phyloP scores from a whole-genome alignment of 345 rosid species.

The Salix exigua region DNA sequence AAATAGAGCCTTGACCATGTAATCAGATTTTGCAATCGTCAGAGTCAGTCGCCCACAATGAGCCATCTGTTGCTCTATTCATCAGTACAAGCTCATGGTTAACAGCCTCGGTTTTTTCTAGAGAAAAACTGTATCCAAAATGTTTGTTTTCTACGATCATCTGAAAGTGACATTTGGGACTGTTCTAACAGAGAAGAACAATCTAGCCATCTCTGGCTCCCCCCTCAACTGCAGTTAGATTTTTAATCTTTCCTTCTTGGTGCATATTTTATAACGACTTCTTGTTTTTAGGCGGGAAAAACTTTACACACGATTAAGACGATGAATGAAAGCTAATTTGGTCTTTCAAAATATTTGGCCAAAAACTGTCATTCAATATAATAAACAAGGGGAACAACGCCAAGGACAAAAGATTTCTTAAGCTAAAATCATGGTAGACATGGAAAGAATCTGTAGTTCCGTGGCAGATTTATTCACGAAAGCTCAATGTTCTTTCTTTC shows the following conservation, averaged over 20 bases:
- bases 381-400: background rate
- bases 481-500: background rate
- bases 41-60: background rate
- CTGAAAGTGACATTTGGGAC: background rate
- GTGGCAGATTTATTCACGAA: background rate
- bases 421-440: background rate
- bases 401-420: background rate
- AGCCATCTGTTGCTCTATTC: background rate
- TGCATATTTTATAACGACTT: background rate
- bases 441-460: background rate
- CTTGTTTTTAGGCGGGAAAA: background rate
- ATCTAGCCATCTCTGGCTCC: background rate
- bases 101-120: background rate
- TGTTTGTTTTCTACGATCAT: background rate
- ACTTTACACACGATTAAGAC: background rate
- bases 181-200: background rate
- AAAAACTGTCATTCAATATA: background rate
- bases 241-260: no score
- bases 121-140: no score
- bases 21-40: background rate
- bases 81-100: background rate
- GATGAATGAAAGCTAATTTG: background rate
- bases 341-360: background rate
- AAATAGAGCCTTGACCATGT: background rate
- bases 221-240: background rate